Evolutionary conservation across 208 protist genomes (phyloP).

Genomic region (Trypanosomatidae sp.): DNA sequence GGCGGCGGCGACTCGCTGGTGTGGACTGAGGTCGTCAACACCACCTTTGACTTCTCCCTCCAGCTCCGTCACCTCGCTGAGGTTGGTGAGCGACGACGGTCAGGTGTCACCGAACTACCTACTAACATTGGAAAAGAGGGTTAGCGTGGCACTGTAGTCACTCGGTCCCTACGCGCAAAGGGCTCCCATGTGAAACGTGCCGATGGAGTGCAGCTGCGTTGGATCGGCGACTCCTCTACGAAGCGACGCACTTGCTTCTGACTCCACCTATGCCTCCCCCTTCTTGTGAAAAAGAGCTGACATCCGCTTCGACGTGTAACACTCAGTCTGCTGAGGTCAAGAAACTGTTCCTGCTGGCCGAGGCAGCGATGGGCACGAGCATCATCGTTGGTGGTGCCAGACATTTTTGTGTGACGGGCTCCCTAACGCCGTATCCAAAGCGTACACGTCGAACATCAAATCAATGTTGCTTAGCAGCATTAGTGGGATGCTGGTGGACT

Average conservation of each 20-base stretch:
- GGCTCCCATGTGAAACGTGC: constrained; percentile 15
- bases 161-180: constrained; percentile 12
- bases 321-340: neutral
- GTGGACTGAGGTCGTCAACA: constrained; percentile 21
- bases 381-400: neutral
- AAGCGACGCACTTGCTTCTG: too few species aligned
- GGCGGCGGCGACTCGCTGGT: constrained; percentile 15
- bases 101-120: neutral
- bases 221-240: neutral
- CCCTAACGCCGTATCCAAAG: neutral
- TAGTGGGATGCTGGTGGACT: neutral
- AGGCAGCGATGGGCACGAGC: neutral
- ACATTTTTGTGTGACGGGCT: neutral
- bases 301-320: neutral
- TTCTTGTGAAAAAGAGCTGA: neutral
- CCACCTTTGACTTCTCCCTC: constrained; percentile 14
- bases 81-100: constrained; percentile 2
- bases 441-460: neutral
- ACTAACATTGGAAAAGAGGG: neutral
- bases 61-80: constrained; percentile 15
- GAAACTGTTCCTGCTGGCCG: neutral
- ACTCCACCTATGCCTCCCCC: neutral
- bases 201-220: constrained; percentile 12
- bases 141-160: neutral
- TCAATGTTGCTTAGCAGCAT: neutral